Evolutionary conservation across 1,284 basidiomycete genomes (phyloP).

Genomic region (Rhodotorula sp.): DNA sequence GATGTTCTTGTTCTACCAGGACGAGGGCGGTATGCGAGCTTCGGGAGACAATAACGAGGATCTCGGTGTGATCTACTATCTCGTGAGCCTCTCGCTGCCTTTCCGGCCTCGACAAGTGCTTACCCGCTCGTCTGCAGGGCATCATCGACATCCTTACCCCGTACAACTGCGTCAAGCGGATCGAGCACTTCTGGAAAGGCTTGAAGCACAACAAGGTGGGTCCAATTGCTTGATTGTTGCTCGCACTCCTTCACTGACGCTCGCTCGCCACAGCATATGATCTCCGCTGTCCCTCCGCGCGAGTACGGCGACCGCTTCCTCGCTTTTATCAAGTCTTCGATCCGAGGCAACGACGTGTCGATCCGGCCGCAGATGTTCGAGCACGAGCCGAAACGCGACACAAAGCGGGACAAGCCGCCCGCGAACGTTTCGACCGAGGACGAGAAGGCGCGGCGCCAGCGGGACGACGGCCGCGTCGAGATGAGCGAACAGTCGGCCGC

Average conservation of each 20-base stretch:
- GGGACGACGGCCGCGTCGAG: background rate
- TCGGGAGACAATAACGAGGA: slow-evolving; percentile 78
- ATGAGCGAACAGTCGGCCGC: background rate
- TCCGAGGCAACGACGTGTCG: slow-evolving; percentile 31
- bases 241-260: background rate
- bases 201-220: slow-evolving; percentile 78
- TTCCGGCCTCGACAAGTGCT: background rate
- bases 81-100: slow-evolving; percentile 44
- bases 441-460: slow-evolving; percentile 6
- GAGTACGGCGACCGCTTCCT: slow-evolving; percentile 87
- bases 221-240: slow-evolving; percentile 9
- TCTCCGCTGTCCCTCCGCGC: slow-evolving; percentile 80
- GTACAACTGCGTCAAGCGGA: slow-evolving; percentile 72
- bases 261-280: slow-evolving; percentile 67
- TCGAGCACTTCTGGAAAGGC: slow-evolving; percentile 92
- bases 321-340: slow-evolving; percentile 45
- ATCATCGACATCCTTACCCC: slow-evolving; percentile 94
- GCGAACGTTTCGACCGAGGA: background rate
- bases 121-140: slow-evolving; percentile 56
- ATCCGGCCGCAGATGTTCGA: slow-evolving; percentile 33
- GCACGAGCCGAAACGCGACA: background rate
- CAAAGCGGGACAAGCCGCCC: background rate
- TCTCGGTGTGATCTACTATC: slow-evolving; percentile 82
- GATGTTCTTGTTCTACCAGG: slow-evolving; percentile 91
- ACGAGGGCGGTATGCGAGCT: slow-evolving; percentile 88